phyloP scores from a whole-genome alignment of 352 stramenopile species.

The Globisporangium acanthophoron region DNA sequence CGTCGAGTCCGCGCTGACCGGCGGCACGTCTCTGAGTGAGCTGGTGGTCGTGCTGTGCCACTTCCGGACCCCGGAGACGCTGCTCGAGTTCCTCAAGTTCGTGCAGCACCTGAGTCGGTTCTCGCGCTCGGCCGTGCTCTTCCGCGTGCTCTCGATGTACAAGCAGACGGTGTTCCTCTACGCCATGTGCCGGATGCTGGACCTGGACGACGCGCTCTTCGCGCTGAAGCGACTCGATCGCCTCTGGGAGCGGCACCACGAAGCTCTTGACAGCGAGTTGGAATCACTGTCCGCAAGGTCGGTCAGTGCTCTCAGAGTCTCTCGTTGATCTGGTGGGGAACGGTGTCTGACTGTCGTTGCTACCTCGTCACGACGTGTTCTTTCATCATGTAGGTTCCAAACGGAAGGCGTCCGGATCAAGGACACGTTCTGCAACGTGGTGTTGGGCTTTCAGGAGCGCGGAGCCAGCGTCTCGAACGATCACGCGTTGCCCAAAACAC shows the following conservation, averaged over 20 bases:
- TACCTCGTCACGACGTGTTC: not conserved
- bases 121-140: conserved; percentile 29
- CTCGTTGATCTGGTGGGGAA: not conserved
- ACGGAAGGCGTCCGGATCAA: conserved; percentile 18
- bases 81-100: conserved; percentile 46
- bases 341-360: too few relatives aligned
- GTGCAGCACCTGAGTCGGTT: conserved; percentile 24
- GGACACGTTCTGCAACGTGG: conserved; percentile 60
- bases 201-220: conserved; percentile 64
- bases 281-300: conserved; percentile 15
- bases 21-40: conserved; percentile 27
- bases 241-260: conserved; percentile 31
- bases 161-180: conserved; percentile 49
- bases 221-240: conserved; percentile 49
- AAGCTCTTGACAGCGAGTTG: conserved; percentile 26
- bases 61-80: conserved; percentile 24
- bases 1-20: conserved; percentile 34
- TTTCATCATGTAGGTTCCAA: not conserved
- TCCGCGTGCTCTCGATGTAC: conserved; percentile 48
- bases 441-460: conserved; percentile 43
- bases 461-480: conserved; percentile 4
- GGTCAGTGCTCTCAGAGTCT: not conserved
- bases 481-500: not conserved
- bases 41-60: conserved; percentile 47
- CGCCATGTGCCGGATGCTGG: conserved; percentile 57